A percentile compares a stretch with the other conserved stretches of the same genome.
Conservation (phyloP, 345 rosid species). For the Populus simonii region DNA sequence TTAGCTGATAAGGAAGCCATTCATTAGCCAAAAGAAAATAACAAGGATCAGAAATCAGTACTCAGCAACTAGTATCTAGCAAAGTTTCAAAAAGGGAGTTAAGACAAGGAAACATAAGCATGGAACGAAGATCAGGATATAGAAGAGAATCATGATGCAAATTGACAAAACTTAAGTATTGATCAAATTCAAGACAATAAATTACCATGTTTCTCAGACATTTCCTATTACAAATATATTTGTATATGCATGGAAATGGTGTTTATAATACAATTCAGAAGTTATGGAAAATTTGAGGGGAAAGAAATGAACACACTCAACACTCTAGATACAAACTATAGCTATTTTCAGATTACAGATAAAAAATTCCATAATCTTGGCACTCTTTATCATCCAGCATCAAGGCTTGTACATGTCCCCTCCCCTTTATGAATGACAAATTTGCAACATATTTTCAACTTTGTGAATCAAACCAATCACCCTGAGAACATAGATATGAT, state of each 20-base stretch:
- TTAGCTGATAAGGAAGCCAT: too few species aligned
- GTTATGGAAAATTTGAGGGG: neutral
- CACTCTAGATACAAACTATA: neutral
- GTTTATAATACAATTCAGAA: too few species aligned
- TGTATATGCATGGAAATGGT: too few species aligned
- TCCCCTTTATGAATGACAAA: neutral
- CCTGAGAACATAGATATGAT: conserved; percentile 56
- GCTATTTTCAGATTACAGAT: conserved; percentile 20
- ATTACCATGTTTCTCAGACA: too few species aligned
- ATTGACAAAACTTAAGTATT: too few species aligned
- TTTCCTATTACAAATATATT: too few species aligned
- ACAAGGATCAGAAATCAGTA: too few species aligned
- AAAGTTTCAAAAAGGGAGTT: neutral
- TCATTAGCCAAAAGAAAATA: neutral
- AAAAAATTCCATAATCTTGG: conserved; percentile 16
- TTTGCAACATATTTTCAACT: neutral
- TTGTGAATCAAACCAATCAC: conserved; percentile 24
- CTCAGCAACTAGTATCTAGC: too few species aligned
- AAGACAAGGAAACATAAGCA: neutral
- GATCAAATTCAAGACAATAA: too few species aligned
- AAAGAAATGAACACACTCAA: neutral
- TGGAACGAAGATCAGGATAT: neutral
- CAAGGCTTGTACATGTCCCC: neutral
- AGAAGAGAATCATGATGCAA: neutral
- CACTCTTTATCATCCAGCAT: neutral